Evolutionary conservation across 2,329 filamentous ascomycete species (phyloP).

Genomic region (Ophiostoma montium): DNA sequence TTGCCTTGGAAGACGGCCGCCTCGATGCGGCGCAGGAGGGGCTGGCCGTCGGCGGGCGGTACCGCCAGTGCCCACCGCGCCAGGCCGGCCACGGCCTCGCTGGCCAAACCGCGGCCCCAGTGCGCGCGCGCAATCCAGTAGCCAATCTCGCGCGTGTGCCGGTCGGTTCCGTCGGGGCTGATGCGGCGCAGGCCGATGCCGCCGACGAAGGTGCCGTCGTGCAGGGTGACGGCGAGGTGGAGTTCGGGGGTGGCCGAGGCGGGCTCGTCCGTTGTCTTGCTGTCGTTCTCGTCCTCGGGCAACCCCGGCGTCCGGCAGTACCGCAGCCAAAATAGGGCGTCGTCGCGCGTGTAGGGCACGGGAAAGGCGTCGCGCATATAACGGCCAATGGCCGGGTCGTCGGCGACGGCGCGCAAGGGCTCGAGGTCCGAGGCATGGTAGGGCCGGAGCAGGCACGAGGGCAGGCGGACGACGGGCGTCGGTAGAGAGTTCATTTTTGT

Average conservation of each 20-base stretch:
- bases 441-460: slow-evolving; percentile 26
- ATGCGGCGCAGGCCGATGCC: slow-evolving; percentile 25
- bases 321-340: slow-evolving; percentile 12
- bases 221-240: slow-evolving; percentile 23
- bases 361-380: slow-evolving; percentile 33
- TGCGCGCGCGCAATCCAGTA: slow-evolving; percentile 30
- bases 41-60: no score
- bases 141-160: slow-evolving; percentile 32
- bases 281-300: background rate
- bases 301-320: background rate
- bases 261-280: background rate
- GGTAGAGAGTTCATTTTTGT: background rate
- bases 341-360: slow-evolving; percentile 26
- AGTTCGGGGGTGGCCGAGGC: slow-evolving; percentile 6
- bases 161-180: slow-evolving; percentile 23
- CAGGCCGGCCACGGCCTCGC: slow-evolving; percentile 26
- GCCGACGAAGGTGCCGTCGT: slow-evolving; percentile 24
- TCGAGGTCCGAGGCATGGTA: slow-evolving; percentile 25
- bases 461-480: slow-evolving; percentile 11
- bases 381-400: slow-evolving; percentile 24
- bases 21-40: slow-evolving; percentile 28
- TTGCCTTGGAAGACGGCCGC: slow-evolving; percentile 26
- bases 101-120: slow-evolving; percentile 33
- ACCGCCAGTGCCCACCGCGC: slow-evolving; percentile 29
- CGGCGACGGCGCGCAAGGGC: slow-evolving; percentile 20